Evolutionary conservation across 495 filamentous ascomycete genomes (phyloP).

Genomic region (Aspergillus sclerotiicarbonarius): DNA sequence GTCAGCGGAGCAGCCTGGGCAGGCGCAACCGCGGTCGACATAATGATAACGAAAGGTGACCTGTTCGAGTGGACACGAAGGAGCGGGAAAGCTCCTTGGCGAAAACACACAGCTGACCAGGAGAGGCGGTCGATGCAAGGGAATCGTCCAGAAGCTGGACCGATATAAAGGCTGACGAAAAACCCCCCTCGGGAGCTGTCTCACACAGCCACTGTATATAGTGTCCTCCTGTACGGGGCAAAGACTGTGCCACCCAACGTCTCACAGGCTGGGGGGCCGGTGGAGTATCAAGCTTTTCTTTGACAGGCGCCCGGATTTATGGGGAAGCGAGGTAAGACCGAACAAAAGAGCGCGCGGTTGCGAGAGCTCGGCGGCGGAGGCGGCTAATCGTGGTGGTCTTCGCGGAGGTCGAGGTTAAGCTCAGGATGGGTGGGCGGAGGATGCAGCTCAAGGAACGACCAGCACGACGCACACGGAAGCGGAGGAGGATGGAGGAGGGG

Average conservation of each 20-base stretch:
- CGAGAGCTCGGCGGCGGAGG: constrained; percentile 9
- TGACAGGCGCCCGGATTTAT: constrained; percentile 5
- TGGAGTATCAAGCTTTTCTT: constrained; percentile 14
- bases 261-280: constrained; percentile 9
- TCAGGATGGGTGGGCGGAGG: not conserved
- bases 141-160: constrained; percentile 1
- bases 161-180: constrained; percentile 8
- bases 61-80: not conserved
- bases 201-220: constrained; percentile 18
- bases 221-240: not conserved
- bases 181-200: constrained; percentile 3
- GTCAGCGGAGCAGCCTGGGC: constrained; percentile 45
- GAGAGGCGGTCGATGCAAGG: constrained; percentile 3
- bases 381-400: constrained; percentile 13
- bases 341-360: constrained; percentile 13
- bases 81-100: constrained; percentile 1
- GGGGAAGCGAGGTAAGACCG: constrained; percentile 5
- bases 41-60: constrained; percentile 21
- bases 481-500: constrained; percentile 1
- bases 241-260: constrained; percentile 10
- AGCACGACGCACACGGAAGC: not conserved
- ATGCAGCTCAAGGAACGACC: not conserved
- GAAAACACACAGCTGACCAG: not conserved
- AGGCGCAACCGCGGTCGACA: constrained; percentile 55
- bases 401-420: constrained; percentile 2